Base-by-base conservation (phyloP, 106 monocot species). In the Dendrobium officinale region DNA sequence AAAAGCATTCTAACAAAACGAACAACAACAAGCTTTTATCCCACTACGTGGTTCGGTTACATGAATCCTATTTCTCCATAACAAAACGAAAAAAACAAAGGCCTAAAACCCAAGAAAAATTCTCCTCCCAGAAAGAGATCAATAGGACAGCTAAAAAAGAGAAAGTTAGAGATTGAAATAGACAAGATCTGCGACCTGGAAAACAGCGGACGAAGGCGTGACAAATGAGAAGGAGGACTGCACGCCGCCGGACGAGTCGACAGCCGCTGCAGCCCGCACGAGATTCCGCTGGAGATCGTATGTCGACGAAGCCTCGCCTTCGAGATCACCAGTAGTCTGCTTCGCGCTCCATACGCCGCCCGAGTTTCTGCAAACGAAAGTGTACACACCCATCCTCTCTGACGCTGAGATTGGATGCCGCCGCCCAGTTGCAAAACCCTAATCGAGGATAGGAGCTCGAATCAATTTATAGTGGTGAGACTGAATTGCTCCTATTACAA, bases 221-320 rank as follows among this genome's bases (percentile, higher is more conserved):
- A 95, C 85, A 33, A 89, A 26, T 70, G 95, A 90, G 79, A 95
- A 95, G 55, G 92, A 92, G 19, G 91, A 91, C 73, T 86, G 83
- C 24, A 95, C 89, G 5, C 87, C 92, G 61, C 89, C 90, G 33
- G 92, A 82, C 13, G 92, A 92, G 75, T 95, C 95, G 58, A 66
- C 48, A 33, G 89, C 73, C 26, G 79, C 42, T 42, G 89, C 91
- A 10, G 95, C 88, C 47, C 77, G 74, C 44, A 95, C 95, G 75
- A 95, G 92, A 77, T 78, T 75, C 84, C 95, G 89, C 87, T 95
- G 95, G 22, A 95, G 92, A 15, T 89, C 85, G 83, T 80, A 89
- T 31, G 89, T 83, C 22, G 87, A 86, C 19, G 81, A 31, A 9
- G 92, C 95, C 59, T 89, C 86, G 4, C 81, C 88, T 79, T 95